A percentile compares a stretch with the other conserved stretches of the same genome.
Conservation (phyloP, 2,329 filamentous ascomycete genomes). For the Madurella mycetomatis region DNA sequence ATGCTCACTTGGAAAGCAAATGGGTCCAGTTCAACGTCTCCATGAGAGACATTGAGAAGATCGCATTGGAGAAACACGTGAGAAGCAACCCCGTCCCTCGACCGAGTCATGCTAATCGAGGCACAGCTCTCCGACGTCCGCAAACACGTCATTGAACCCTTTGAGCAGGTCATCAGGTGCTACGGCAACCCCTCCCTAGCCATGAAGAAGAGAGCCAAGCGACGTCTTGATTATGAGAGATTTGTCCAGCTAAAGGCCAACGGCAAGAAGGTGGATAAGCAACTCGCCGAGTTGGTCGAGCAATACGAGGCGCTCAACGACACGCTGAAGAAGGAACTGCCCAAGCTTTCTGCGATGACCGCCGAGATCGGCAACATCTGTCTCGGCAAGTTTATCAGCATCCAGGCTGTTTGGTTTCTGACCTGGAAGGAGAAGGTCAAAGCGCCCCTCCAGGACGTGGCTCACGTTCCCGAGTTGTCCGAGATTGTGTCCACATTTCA, state of each 20-base stretch:
- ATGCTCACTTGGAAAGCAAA: constrained; percentile 79
- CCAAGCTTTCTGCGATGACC: constrained; percentile 74
- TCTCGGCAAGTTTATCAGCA: constrained; percentile 75
- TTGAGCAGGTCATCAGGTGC: constrained; percentile 37
- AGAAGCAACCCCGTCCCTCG: constrained; percentile 32
- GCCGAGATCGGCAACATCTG: constrained; percentile 80
- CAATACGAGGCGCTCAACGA: constrained; percentile 90
- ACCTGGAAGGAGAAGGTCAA: constrained; percentile 82
- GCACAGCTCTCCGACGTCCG: constrained; percentile 60
- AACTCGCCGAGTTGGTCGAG: constrained; percentile 76
- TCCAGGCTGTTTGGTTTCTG: constrained; percentile 78
- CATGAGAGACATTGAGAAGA: constrained; percentile 78
- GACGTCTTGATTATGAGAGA: constrained; percentile 82
- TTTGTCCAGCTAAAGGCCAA: constrained; percentile 71
- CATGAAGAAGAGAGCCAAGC: constrained; percentile 92
- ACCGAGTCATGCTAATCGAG: constrained; percentile 24
- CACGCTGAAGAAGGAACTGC: constrained; percentile 86
- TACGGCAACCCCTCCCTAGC: constrained; percentile 81
- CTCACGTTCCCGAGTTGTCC: constrained; percentile 60
- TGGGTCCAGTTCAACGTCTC: constrained; percentile 89
- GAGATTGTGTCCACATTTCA: constrained; percentile 76
- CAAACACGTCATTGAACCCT: constrained; percentile 73
- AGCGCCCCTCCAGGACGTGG: constrained; percentile 61
- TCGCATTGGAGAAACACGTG: constrained; percentile 81
- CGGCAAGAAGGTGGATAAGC: constrained; percentile 83